These are phyloP conservation scores for Sequoiadendron giganteum DNA, from an alignment of 75 land plant genomes.

Conservation along the genomic window DNA sequence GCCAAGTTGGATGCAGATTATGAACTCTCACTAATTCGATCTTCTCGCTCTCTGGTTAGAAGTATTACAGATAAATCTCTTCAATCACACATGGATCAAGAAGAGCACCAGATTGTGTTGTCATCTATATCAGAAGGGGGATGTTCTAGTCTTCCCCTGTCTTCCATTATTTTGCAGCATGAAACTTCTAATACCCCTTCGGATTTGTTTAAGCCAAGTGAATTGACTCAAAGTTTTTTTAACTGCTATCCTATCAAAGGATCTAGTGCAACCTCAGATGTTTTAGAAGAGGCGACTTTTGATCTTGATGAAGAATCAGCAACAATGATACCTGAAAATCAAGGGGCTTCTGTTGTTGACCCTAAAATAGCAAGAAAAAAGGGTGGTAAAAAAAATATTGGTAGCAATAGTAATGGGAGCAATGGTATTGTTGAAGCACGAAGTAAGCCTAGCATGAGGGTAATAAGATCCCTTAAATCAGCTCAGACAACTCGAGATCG, in stretches of 20 bases:
- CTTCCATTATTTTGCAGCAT: background rate
- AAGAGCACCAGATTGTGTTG: background rate
- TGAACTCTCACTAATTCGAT: background rate
- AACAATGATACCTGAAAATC: background rate
- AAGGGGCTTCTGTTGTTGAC: background rate
- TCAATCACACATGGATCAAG: constrained; percentile 8
- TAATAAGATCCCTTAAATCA: constrained; percentile 28
- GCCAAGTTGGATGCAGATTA: constrained; percentile 31
- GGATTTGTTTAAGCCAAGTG: background rate
- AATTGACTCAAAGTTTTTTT: background rate
- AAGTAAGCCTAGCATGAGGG: constrained; percentile 15
- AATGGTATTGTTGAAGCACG: background rate
- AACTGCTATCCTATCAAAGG: background rate
- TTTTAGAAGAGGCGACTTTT: background rate
- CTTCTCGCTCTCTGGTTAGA: background rate
- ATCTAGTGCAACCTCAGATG: background rate
- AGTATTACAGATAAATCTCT: constrained; percentile 15
- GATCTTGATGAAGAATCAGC: background rate
- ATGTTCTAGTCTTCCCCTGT: background rate
- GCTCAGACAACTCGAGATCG: constrained; percentile 12
- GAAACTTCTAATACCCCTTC: background rate
- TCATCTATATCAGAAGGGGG: background rate
- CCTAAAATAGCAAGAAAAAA: background rate
- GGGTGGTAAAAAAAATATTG: background rate
- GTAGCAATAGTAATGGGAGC: background rate